Conservation (phyloP, 2,329 filamentous ascomycete species). For the Teratosphaeria viscida region DNA sequence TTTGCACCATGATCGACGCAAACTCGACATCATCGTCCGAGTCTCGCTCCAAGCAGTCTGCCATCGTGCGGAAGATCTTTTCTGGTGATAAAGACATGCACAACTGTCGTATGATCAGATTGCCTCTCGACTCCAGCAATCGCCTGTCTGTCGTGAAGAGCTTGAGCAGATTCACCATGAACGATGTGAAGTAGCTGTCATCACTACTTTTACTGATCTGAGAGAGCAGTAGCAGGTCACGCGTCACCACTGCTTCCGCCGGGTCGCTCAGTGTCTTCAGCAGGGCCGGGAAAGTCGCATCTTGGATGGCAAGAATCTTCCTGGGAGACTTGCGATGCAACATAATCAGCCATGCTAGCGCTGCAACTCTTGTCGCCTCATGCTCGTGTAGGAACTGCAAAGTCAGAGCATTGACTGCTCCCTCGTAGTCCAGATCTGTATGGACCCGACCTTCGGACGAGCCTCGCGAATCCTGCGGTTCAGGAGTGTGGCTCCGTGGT, state of each 20-base stretch:
- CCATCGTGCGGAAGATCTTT: slow-evolving; percentile 87
- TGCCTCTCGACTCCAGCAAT: slow-evolving; percentile 82
- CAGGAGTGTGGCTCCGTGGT: slow-evolving; percentile 17
- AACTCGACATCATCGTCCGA: slow-evolving; percentile 83
- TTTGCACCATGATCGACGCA: slow-evolving; percentile 98
- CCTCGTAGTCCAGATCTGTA: slow-evolving; percentile 87
- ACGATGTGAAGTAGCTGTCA: slow-evolving; percentile 93
- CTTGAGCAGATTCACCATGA: slow-evolving; percentile 94
- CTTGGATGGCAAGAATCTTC: slow-evolving; percentile 83
- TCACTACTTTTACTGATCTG: slow-evolving; percentile 96
- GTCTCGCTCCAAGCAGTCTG: slow-evolving; percentile 93
- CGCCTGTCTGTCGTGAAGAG: slow-evolving; percentile 91
- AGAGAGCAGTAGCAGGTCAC: slow-evolving; percentile 83
- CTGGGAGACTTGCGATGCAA: slow-evolving; percentile 87
- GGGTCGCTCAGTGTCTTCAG: slow-evolving; percentile 95
- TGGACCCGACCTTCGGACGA: slow-evolving; percentile 37
- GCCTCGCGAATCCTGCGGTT: slow-evolving; percentile 12
- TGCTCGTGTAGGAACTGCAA: slow-evolving; percentile 93
- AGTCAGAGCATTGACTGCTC: slow-evolving; percentile 85
- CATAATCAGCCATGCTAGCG: slow-evolving; percentile 95
- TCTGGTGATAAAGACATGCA: slow-evolving; percentile 89
- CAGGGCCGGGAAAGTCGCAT: slow-evolving; percentile 90
- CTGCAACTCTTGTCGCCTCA: slow-evolving; percentile 87
- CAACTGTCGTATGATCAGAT: slow-evolving; percentile 90
- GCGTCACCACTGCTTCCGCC: slow-evolving; percentile 88